Conservation (phyloP, 2,329 filamentous ascomycete genomes). For the Alternaria conjuncta region DNA sequence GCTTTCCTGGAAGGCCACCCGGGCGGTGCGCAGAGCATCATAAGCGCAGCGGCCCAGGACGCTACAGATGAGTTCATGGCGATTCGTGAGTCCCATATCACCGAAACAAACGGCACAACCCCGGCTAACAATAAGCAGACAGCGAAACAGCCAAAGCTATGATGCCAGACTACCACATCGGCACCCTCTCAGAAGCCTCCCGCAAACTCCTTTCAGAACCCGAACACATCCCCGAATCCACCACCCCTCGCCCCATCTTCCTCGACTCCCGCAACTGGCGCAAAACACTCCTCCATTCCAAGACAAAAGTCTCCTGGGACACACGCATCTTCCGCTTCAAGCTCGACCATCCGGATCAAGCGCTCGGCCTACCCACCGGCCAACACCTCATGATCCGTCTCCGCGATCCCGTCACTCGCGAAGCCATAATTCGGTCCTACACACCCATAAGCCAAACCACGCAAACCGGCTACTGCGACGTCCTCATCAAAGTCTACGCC, state of each 20-base stretch:
- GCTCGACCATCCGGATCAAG: conserved; percentile 73
- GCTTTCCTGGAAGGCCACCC: conserved; percentile 81
- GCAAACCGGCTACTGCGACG: conserved; percentile 69
- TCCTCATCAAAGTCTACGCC: conserved; percentile 85
- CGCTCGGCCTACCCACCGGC: conserved; percentile 78
- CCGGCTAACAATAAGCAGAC: conserved; percentile 61
- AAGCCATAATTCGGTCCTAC: conserved; percentile 83
- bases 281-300: conserved; percentile 72
- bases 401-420: conserved; percentile 71
- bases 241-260: conserved; percentile 65
- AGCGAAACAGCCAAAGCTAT: conserved; percentile 90
- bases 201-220: conserved; percentile 60
- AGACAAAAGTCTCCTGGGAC: conserved; percentile 75
- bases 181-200: conserved; percentile 70
- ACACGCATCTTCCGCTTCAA: conserved; percentile 82
- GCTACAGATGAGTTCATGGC: conserved; percentile 87
- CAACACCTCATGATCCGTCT: conserved; percentile 88
- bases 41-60: conserved; percentile 81
- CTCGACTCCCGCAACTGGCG: conserved; percentile 75
- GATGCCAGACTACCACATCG: conserved; percentile 87
- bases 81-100: conserved; percentile 71
- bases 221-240: conserved; percentile 51
- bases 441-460: conserved; percentile 76
- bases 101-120: neutral
- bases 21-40: conserved; percentile 84